Conservation (phyloP, 192 early-diverging fungal species). For the Backusella australiensis region DNA sequence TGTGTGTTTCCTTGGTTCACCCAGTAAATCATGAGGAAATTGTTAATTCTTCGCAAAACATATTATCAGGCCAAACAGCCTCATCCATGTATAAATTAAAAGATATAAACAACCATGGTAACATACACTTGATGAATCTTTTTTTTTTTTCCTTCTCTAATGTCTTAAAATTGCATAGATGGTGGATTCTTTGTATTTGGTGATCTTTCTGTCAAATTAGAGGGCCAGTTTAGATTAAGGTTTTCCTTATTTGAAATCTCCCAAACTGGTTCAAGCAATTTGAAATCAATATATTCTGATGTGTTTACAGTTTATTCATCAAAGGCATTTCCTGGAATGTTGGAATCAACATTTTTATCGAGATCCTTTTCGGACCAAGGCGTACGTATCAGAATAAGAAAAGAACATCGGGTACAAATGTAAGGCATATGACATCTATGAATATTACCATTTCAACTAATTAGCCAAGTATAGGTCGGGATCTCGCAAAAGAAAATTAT, state of each 20-base stretch:
- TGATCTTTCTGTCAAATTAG: slow-evolving; percentile 84
- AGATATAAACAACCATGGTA: slow-evolving; percentile 69
- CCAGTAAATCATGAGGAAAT: slow-evolving; percentile 76
- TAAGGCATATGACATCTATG: slow-evolving; percentile 2
- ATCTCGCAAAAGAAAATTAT: slow-evolving; percentile 15
- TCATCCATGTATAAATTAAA: slow-evolving; percentile 84
- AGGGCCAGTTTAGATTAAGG: slow-evolving; percentile 73
- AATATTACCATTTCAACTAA: not conserved
- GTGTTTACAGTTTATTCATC: slow-evolving; percentile 79
- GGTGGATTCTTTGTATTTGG: slow-evolving; percentile 95
- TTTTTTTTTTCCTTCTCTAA: not conserved
- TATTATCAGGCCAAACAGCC: slow-evolving; percentile 87
- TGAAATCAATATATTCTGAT: slow-evolving; percentile 67
- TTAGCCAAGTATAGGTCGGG: slow-evolving; percentile 4
- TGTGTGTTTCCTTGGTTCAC: slow-evolving; percentile 86
- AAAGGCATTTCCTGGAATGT: slow-evolving; percentile 89
- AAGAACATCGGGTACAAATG: slow-evolving; percentile 61
- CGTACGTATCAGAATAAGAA: slow-evolving; percentile 86
- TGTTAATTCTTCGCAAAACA: slow-evolving; percentile 64
- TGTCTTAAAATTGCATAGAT: slow-evolving; percentile 37
- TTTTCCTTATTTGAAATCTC: slow-evolving; percentile 90
- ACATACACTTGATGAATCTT: not conserved
- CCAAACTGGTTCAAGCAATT: slow-evolving; percentile 37
- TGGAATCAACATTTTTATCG: slow-evolving; percentile 85
- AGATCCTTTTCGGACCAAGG: slow-evolving; percentile 92